Base-by-base conservation (phyloP, 805 yeast genomes). In the Candida xiaguanensis region DNA sequence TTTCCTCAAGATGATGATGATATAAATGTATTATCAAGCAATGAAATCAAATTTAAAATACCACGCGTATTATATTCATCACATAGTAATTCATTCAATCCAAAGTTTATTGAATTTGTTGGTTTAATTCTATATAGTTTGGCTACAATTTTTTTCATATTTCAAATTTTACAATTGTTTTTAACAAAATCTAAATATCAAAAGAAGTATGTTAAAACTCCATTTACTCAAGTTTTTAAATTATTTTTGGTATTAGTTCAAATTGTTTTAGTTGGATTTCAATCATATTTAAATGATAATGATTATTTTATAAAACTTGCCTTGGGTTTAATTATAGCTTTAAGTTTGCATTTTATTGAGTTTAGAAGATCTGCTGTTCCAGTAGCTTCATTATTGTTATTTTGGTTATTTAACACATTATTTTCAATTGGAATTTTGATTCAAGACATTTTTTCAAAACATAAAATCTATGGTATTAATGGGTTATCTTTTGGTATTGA, bases 321-420 rank as follows among this genome's bases (percentile, higher is more conserved):
- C 12, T 32, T 44, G 11, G 38, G 42, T 3, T 19, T 29, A 4
- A 25, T 38, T 14, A 8, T 67, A 3, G 59, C 71, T 2, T 32
- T 67, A 1, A 78, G 79, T 0, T 49, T 77, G 9, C 74, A 73
- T 30, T 39, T 59, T 7, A 41, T 72, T 13, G 82, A 78, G 45
- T 59, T 65, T 7, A 59, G 68, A 32, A 59, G 66, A 33, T 56
- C 62, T 1, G 49, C 65, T 0, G 52, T 63, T 2, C 70, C 71
- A 11, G 51, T 56, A 20, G 72, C 67, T 2, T 56, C 72, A 0
- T 45, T 70, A 17, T 49, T 72, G 8, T 44, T 67, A 14, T 74
- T 56, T 46, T 74, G 78, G 78, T 16, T 41, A 3, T 8, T 31
- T 11, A 38, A 28, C 14, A 31, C 43, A 7, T 4, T 47, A 7